phyloP scores from a whole-genome alignment of 164 flowering plant species.

The Kingdonia uniflora region DNA sequence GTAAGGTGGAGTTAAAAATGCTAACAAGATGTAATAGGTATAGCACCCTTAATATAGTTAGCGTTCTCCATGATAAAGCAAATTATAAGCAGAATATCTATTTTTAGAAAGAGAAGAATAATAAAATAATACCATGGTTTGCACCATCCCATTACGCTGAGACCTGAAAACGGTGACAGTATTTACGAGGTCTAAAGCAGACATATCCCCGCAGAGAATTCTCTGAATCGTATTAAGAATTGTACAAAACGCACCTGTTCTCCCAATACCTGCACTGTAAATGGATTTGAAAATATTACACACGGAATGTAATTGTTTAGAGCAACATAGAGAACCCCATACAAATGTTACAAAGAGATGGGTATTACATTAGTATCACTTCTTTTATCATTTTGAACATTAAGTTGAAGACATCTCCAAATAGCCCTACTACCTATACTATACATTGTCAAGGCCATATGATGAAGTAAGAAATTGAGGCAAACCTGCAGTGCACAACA shows the following conservation, averaged over 20 bases:
- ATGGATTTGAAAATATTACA: slow-evolving; percentile 11
- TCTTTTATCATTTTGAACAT: too few species aligned
- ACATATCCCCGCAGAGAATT: slow-evolving; percentile 82
- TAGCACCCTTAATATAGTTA: too few species aligned
- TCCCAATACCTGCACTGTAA: slow-evolving; percentile 96
- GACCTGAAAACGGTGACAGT: slow-evolving; percentile 67
- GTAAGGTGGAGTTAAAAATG: too few species aligned
- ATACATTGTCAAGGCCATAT: background rate
- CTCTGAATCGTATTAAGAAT: slow-evolving; percentile 87
- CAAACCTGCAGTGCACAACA: slow-evolving; percentile 97
- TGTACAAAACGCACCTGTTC: slow-evolving; percentile 89
- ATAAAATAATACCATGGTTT: slow-evolving; percentile 50
- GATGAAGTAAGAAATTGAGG: background rate
- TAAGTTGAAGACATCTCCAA: slow-evolving; percentile 8
- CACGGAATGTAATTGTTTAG: too few species aligned
- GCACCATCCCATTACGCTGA: slow-evolving; percentile 96
- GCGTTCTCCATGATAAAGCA: too few species aligned
- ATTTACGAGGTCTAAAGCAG: slow-evolving; percentile 62
- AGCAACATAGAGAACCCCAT: too few species aligned
- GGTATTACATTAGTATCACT: too few species aligned
- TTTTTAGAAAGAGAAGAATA: too few species aligned
- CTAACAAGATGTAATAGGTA: too few species aligned
- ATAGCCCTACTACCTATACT: background rate
- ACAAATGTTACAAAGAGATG: too few species aligned
- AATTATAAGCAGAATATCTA: background rate